phyloP scores from a whole-genome alignment of 495 filamentous ascomycete genomes.

The Tetracladium marchalianum region DNA sequence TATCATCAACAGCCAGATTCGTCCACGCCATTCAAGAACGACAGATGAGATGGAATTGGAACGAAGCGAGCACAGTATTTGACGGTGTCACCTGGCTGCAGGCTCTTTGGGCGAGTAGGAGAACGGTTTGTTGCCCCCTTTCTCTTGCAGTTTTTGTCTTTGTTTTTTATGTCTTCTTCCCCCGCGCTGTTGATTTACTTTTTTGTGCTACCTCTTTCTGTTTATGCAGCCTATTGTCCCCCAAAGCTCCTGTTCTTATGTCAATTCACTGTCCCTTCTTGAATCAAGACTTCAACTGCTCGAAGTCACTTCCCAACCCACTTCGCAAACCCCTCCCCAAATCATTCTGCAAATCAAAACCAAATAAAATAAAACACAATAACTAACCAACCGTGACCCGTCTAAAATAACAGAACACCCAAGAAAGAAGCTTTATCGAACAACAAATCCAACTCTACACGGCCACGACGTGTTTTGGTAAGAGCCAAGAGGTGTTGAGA shows the following conservation, averaged over 20 bases:
- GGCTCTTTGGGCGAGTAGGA: slow-evolving; percentile 20
- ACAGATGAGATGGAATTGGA: slow-evolving; percentile 13
- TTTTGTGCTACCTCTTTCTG: too few relatives aligned
- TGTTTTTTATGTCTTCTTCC: too few relatives aligned
- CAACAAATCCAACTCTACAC: slow-evolving; percentile 15
- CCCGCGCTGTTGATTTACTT: not conserved
- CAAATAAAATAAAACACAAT: too few relatives aligned
- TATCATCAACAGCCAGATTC: slow-evolving; percentile 12
- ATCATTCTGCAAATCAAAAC: too few relatives aligned
- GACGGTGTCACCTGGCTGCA: slow-evolving; percentile 16
- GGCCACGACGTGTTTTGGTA: slow-evolving; percentile 13
- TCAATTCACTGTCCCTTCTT: too few relatives aligned
- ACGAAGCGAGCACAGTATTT: slow-evolving; percentile 5
- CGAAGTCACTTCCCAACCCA: too few relatives aligned
- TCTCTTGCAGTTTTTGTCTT: too few relatives aligned
- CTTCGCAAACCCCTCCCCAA: too few relatives aligned
- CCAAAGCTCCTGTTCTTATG: too few relatives aligned
- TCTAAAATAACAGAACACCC: slow-evolving; percentile 18
- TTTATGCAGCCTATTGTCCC: too few relatives aligned
- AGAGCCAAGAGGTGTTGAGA: slow-evolving; percentile 18
- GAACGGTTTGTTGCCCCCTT: slow-evolving; percentile 2
- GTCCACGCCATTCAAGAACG: slow-evolving; percentile 12
- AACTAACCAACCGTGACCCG: too few relatives aligned
- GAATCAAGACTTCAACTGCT: too few relatives aligned
- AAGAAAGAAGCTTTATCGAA: slow-evolving; percentile 19